Percentiles rank a stretch among this genome's conserved stretches.
Conservation (phyloP, 768 basidiomycete species). For the Tricholomella constricta region DNA sequence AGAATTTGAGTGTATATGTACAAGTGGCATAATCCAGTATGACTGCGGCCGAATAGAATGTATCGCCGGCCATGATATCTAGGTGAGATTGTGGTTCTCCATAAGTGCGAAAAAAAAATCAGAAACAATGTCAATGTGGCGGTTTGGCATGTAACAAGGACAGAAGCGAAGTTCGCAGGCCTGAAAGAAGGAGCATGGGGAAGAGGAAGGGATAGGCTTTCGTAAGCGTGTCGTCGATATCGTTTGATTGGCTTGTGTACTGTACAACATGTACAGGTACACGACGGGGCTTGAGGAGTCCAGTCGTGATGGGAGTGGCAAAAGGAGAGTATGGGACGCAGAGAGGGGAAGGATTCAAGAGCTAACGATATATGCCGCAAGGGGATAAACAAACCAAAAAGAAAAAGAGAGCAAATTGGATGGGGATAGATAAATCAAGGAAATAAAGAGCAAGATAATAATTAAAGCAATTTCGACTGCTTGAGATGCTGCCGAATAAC, state of each 20-base stretch:
- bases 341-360: background rate
- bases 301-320: background rate
- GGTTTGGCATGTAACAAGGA: background rate
- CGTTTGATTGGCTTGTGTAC: background rate
- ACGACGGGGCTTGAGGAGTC: background rate
- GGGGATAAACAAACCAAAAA: background rate
- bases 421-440: background rate
- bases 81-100: background rate
- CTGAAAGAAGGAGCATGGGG: background rate
- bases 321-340: background rate
- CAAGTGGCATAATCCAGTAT: background rate
- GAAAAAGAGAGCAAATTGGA: background rate
- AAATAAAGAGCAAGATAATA: background rate
- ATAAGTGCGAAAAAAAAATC: background rate
- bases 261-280: background rate
- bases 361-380: background rate
- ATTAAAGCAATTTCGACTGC: slow-evolving; percentile 67
- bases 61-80: background rate
- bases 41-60: background rate
- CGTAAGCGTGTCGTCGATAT: background rate
- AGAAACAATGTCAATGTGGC: background rate
- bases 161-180: background rate
- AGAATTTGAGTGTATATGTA: background rate
- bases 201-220: background rate
- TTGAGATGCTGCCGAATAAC: slow-evolving; percentile 78